A percentile compares a stretch with the other conserved stretches of the same genome.
phyloP scores from a whole-genome alignment of 371 early-diverging fungal genomes.

The Rhizopus sp. region DNA sequence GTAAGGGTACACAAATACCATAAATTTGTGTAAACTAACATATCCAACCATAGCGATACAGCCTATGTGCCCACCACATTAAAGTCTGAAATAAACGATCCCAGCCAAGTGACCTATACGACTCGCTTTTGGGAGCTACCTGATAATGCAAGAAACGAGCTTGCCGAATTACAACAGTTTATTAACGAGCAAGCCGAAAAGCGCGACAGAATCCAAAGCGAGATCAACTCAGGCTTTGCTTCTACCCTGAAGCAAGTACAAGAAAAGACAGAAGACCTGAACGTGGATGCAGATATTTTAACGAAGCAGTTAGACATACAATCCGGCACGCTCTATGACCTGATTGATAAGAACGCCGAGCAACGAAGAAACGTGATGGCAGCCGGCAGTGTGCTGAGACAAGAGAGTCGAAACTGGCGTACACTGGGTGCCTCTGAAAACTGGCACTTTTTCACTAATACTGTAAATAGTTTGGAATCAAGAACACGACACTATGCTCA shows the following conservation, averaged over 20 bases:
- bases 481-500: constrained; percentile 6
- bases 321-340: constrained; percentile 8
- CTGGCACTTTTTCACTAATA: constrained; percentile 16
- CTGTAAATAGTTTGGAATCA: constrained; percentile 11
- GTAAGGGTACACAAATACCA: constrained; percentile 9
- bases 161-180: constrained; percentile 20
- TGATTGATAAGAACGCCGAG: constrained; percentile 17
- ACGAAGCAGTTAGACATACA: constrained; percentile 15
- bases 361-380: constrained; percentile 16
- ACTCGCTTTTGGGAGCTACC: constrained; percentile 27
- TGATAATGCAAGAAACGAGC: constrained; percentile 19
- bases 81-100: constrained; percentile 13
- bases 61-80: constrained; percentile 10
- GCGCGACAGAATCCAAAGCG: constrained; percentile 13
- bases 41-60: constrained; percentile 3
- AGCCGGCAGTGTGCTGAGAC: constrained; percentile 12
- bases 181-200: constrained; percentile 22
- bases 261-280: background rate
- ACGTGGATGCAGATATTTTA: constrained; percentile 21
- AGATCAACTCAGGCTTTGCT: constrained; percentile 17
- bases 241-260: constrained; percentile 12
- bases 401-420: constrained; percentile 22
- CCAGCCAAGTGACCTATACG: constrained; percentile 20
- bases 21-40: background rate
- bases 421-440: constrained; percentile 19